phyloP scores from a whole-genome alignment of 2,329 filamentous ascomycete species.

The Hymenoscyphus fructigenus region DNA sequence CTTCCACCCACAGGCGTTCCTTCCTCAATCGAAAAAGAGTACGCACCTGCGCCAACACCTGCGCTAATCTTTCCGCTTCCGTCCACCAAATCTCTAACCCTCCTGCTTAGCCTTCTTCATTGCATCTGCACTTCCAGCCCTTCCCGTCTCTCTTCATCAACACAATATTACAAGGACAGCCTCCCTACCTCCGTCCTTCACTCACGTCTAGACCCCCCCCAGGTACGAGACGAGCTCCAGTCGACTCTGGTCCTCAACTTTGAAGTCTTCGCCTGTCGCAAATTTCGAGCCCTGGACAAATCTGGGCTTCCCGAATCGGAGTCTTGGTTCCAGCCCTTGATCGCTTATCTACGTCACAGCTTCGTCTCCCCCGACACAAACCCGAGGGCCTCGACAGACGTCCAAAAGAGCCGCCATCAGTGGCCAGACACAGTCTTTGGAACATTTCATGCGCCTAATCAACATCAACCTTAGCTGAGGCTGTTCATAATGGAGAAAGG shows the following conservation, averaged over 20 bases:
- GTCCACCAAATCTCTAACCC: neutral
- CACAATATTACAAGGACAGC: neutral
- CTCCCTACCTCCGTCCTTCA: neutral
- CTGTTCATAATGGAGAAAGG: conserved; percentile 36
- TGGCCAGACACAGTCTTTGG: neutral
- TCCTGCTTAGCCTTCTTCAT: neutral
- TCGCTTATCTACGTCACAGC: conserved; percentile 5
- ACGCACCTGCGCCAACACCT: neutral
- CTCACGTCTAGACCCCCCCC: neutral
- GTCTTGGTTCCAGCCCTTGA: neutral
- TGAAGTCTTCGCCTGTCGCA: neutral
- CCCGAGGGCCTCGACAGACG: neutral
- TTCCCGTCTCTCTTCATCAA: neutral
- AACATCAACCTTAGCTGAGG: neutral
- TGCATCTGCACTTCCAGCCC: neutral
- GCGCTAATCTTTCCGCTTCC: neutral
- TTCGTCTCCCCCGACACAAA: neutral
- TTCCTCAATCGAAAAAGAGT: neutral
- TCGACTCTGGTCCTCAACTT: neutral
- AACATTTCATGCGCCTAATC: neutral
- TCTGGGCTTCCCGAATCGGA: neutral
- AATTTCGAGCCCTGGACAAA: neutral
- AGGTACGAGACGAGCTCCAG: neutral
- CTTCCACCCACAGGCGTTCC: neutral
- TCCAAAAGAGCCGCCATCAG: neutral